phyloP scores from a whole-genome alignment of 257 asterid genomes.

The Nyctanthes arbortristis region DNA sequence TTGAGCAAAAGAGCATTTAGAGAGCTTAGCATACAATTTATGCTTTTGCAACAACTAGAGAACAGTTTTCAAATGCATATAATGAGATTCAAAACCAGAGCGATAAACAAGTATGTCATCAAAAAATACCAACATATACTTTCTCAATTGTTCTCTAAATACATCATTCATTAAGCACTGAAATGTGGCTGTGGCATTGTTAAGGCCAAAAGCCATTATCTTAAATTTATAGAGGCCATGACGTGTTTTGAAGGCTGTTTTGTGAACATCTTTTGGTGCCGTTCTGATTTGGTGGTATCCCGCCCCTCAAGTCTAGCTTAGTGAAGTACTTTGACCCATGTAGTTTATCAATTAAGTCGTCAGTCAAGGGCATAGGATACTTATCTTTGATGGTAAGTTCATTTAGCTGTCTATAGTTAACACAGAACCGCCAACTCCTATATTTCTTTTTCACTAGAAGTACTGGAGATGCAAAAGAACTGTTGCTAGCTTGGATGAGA shows the following conservation, averaged over 20 bases:
- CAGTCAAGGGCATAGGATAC: background rate
- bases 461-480: background rate
- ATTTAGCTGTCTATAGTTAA: background rate
- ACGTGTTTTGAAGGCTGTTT: background rate
- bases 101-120: too few relatives aligned
- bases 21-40: background rate
- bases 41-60: background rate
- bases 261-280: background rate
- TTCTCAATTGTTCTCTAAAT: background rate
- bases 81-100: background rate
- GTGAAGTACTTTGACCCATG: background rate
- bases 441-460: background rate
- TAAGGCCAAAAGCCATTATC: background rate
- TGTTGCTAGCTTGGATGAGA: background rate
- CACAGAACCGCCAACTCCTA: background rate
- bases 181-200: background rate
- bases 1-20: constrained; percentile 12
- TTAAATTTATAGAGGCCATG: background rate
- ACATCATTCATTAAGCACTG: background rate
- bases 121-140: too few relatives aligned
- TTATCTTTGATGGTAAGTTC: background rate
- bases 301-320: background rate
- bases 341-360: background rate
- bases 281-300: background rate
- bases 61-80: background rate